phyloP scores from a whole-genome alignment of 148 eudicot species.

The Fagopyrum esculentum region DNA sequence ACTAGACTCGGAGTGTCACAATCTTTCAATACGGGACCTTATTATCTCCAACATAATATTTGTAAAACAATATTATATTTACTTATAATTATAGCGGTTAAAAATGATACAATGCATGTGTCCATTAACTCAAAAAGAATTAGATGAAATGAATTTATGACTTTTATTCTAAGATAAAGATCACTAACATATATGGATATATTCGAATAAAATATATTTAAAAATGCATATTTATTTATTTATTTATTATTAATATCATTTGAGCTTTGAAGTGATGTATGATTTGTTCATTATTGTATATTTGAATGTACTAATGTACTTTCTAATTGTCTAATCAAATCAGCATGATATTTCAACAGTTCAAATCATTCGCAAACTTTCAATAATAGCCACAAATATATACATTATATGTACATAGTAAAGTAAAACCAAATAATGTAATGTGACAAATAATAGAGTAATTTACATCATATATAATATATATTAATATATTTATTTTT shows the following conservation, averaged over 20 bases:
- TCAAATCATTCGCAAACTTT: neutral
- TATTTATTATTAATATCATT: neutral
- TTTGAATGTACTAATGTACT: conserved; percentile 5
- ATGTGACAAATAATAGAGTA: too few species aligned
- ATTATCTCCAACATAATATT: too few species aligned
- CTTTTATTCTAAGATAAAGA: neutral
- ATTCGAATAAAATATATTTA: neutral
- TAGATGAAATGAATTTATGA: neutral
- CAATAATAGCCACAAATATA: neutral
- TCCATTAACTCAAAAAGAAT: neutral
- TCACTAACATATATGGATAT: neutral
- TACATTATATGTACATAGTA: too few species aligned
- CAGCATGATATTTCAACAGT: conserved; percentile 3
- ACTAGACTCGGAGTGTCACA: too few species aligned
- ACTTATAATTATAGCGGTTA: too few species aligned
- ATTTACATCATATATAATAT: too few species aligned
- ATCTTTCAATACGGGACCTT: too few species aligned
- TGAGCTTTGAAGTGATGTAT: neutral
- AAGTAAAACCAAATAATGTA: too few species aligned
- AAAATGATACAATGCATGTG: neutral
- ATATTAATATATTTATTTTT: too few species aligned
- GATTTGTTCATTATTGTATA: neutral
- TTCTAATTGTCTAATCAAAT: neutral
- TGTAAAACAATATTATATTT: too few species aligned
- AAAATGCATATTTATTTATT: neutral